phyloP scores from a whole-genome alignment of 805 yeast species.

The Starmerella floricola region DNA sequence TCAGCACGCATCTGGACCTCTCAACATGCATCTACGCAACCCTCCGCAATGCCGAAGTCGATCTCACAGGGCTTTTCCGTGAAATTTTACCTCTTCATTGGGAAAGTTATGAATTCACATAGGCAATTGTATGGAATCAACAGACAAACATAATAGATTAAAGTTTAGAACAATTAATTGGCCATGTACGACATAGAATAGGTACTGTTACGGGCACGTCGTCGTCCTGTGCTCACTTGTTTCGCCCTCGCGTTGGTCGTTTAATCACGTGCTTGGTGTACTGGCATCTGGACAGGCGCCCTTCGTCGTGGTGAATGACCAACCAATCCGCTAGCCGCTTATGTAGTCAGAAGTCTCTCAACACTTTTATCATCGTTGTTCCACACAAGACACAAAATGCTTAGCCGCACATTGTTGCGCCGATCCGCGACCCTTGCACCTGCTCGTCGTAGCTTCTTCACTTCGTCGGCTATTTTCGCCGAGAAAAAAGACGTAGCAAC shows the following conservation, averaged over 20 bases:
- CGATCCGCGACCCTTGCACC: constrained; percentile 11
- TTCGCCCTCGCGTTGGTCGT: constrained; percentile 1
- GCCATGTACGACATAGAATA: too few relatives aligned
- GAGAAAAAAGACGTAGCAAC: constrained; percentile 14
- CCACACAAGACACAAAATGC: constrained; percentile 5
- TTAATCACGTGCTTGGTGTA: not conserved
- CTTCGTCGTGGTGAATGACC: not conserved
- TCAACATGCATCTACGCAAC: too few relatives aligned
- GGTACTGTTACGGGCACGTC: too few relatives aligned
- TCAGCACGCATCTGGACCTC: too few relatives aligned
- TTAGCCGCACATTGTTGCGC: constrained; percentile 16
- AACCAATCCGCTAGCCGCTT: constrained; percentile 11
- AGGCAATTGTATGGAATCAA: too few relatives aligned
- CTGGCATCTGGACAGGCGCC: not conserved
- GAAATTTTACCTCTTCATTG: too few relatives aligned
- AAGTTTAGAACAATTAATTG: too few relatives aligned
- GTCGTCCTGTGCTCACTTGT: too few relatives aligned
- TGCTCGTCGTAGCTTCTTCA: constrained; percentile 15
- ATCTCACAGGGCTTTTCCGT: too few relatives aligned
- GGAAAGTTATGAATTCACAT: too few relatives aligned
- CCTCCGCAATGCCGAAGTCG: too few relatives aligned
- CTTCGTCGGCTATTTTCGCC: constrained; percentile 9
- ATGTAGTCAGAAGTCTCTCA: not conserved
- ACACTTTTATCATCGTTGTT: not conserved
- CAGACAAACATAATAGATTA: too few relatives aligned